Percentiles rank a stretch among this genome's conserved stretches.
phyloP scores from a whole-genome alignment of 768 basidiomycete genomes.

The Boletus rubescentipes region DNA sequence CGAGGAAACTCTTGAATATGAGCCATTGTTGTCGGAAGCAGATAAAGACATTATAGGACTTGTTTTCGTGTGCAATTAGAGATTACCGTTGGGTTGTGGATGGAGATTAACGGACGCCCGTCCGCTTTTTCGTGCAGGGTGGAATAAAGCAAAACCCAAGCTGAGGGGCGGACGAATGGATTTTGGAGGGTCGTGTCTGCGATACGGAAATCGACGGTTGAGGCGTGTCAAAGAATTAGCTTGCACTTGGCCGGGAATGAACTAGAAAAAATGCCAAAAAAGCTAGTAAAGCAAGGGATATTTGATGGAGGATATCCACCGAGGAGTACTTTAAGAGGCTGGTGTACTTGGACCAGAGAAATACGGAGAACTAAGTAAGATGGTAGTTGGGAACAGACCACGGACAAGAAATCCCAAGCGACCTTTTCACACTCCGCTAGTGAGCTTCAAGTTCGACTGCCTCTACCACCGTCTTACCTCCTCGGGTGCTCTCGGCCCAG shows the following conservation, averaged over 20 bases:
- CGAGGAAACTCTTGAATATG: constrained; percentile 79
- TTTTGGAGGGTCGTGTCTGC: constrained; percentile 28
- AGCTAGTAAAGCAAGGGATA: constrained; percentile 30
- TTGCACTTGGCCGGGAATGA: constrained; percentile 29
- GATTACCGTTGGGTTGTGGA: constrained; percentile 57
- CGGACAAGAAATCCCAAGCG: constrained; percentile 25
- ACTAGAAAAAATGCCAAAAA: constrained; percentile 18
- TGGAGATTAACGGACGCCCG: constrained; percentile 35
- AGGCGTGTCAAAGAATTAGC: constrained; percentile 33
- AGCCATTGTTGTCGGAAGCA: constrained; percentile 75
- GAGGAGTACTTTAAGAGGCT: constrained; percentile 32
- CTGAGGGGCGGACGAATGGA: constrained; percentile 17
- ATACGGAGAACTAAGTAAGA: constrained; percentile 40
- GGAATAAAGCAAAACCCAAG: constrained; percentile 24
- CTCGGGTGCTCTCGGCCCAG: neutral
- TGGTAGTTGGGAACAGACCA: constrained; percentile 35
- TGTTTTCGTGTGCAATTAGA: constrained; percentile 64
- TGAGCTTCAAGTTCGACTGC: constrained; percentile 27
- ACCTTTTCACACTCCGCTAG: constrained; percentile 36
- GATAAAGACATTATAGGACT: constrained; percentile 90
- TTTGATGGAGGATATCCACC: constrained; percentile 32
- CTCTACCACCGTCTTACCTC: constrained; percentile 9
- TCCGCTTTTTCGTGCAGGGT: constrained; percentile 32
- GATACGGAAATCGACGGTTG: constrained; percentile 22
- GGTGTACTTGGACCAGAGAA: constrained; percentile 36